phyloP scores from a whole-genome alignment of 2,329 filamentous ascomycete genomes.

The Fusarium lateritium region DNA sequence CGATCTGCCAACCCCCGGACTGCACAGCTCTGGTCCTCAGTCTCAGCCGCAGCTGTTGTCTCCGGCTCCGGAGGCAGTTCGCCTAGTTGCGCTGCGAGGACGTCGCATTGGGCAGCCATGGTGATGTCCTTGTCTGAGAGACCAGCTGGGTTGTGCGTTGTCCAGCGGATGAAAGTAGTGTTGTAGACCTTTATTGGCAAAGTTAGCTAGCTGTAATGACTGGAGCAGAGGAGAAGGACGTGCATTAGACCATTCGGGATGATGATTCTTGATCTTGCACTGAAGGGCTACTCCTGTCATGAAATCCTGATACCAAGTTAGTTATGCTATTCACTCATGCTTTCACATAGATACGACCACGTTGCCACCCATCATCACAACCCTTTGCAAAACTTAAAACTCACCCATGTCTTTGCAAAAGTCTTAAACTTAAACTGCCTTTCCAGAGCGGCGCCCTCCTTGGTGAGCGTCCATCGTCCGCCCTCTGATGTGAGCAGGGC shows the following conservation, averaged over 20 bases:
- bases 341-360: neutral
- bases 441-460: constrained; percentile 69
- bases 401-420: constrained; percentile 76
- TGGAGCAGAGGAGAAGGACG: neutral
- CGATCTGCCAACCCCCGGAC: constrained; percentile 63
- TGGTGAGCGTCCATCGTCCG: constrained; percentile 65
- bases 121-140: constrained; percentile 75
- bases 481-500: constrained; percentile 59
- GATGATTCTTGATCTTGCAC: constrained; percentile 78
- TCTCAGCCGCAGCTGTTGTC: constrained; percentile 39
- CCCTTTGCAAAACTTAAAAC: constrained; percentile 42
- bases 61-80: constrained; percentile 60
- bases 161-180: constrained; percentile 79
- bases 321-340: neutral
- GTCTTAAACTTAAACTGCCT: constrained; percentile 75
- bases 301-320: constrained; percentile 70
- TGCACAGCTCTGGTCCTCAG: constrained; percentile 50
- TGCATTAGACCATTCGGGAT: constrained; percentile 84
- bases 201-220: constrained; percentile 11
- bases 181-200: constrained; percentile 72
- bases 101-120: constrained; percentile 75
- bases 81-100: constrained; percentile 69
- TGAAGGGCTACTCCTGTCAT: constrained; percentile 80
- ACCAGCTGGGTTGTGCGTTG: constrained; percentile 76
- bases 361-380: neutral